Evolutionary conservation across 176 grass and related monocot genomes (phyloP).

Genomic region (Neostapfia colusana): DNA sequence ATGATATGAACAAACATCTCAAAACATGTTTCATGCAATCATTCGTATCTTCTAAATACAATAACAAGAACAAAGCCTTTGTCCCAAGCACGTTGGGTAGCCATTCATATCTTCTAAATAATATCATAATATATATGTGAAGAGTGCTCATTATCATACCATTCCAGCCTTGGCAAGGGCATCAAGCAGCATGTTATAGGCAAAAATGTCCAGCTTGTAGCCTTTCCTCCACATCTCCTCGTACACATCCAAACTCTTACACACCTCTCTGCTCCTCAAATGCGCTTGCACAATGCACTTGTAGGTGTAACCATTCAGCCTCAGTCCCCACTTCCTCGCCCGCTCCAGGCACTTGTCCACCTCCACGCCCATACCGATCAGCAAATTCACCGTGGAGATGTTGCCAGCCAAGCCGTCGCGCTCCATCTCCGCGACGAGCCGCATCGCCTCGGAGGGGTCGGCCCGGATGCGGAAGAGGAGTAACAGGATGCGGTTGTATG

Average conservation of each 20-base stretch:
- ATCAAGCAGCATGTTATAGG: constrained; percentile 91
- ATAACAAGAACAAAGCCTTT: too few species aligned
- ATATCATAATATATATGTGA: neutral
- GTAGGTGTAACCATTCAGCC: constrained; percentile 77
- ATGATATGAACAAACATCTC: constrained; percentile 25
- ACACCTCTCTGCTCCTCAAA: constrained; percentile 67
- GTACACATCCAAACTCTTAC: constrained; percentile 63
- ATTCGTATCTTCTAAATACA: constrained; percentile 8
- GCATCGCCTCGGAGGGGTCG: constrained; percentile 31
- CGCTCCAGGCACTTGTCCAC: constrained; percentile 67
- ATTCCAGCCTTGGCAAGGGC: constrained; percentile 79
- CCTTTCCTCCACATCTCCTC: constrained; percentile 85
- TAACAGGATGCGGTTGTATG: constrained; percentile 78
- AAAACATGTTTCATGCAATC: neutral
- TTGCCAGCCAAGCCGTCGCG: constrained; percentile 62
- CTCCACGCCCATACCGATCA: constrained; percentile 69
- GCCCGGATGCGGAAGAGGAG: constrained; percentile 51
- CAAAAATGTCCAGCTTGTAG: constrained; percentile 89
- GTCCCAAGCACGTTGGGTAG: too few species aligned
- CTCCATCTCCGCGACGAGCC: constrained; percentile 71
- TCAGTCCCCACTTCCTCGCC: constrained; percentile 65
- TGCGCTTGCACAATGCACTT: constrained; percentile 89
- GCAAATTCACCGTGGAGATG: constrained; percentile 83
- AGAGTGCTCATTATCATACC: constrained; percentile 43
- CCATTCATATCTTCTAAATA: constrained; percentile 4